A percentile compares a stretch with the other conserved stretches of the same genome.
phyloP scores from a whole-genome alignment of 208 protist genomes.

The Wallacemonas collosoma region DNA sequence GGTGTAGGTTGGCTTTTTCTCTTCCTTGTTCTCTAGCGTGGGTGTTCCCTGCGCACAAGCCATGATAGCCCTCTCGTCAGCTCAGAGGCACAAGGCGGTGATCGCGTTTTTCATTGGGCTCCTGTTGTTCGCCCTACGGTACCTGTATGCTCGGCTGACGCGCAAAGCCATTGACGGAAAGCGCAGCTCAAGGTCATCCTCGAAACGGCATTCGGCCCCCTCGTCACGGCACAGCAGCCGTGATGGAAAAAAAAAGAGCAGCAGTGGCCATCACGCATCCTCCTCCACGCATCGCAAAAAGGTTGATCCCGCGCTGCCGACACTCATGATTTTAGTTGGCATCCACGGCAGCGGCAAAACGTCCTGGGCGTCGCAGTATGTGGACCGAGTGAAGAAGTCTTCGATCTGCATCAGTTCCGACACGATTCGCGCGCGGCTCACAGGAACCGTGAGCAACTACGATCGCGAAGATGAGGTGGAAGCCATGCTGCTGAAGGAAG shows the following conservation, averaged over 20 bases:
- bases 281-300: slow-evolving; percentile 15
- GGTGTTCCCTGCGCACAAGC: not conserved
- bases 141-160: not conserved
- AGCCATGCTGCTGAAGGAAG: slow-evolving; percentile 48
- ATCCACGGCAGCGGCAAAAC: slow-evolving; percentile 84
- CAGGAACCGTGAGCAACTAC: slow-evolving; percentile 55
- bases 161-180: not conserved
- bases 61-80: not conserved
- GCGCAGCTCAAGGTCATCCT: not conserved
- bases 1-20: too few species aligned
- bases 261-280: not conserved
- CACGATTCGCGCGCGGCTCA: slow-evolving; percentile 40
- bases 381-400: slow-evolving; percentile 59
- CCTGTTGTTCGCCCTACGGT: slow-evolving; percentile 10
- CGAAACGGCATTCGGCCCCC: not conserved
- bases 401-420: slow-evolving; percentile 61
- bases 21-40: too few species aligned
- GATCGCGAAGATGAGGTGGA: slow-evolving; percentile 58
- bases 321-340: slow-evolving; percentile 63
- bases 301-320: slow-evolving; percentile 50
- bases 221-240: slow-evolving; percentile 2
- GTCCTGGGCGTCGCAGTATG: slow-evolving; percentile 73
- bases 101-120: slow-evolving; percentile 11
- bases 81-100: slow-evolving; percentile 4
- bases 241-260: slow-evolving; percentile 16